phyloP scores from a whole-genome alignment of 371 early-diverging fungal species.

The Batrachochytrium dendrobatidis region DNA sequence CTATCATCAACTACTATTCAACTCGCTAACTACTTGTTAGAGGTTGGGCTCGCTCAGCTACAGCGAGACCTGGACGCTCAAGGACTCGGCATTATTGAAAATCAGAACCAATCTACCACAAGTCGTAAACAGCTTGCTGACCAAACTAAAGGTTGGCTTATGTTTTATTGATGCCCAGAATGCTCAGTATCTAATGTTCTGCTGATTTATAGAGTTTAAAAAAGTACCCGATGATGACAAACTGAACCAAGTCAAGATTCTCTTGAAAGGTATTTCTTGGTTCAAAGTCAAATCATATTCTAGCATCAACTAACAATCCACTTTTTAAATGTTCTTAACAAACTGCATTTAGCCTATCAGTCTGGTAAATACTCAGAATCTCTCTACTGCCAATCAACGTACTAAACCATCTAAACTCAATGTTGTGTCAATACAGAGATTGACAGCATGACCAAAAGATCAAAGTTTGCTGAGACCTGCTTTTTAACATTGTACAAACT shows the following conservation, averaged over 20 bases:
- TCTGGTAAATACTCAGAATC: too few species aligned
- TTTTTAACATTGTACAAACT: conserved; percentile 74
- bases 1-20: too few species aligned
- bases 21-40: conserved; percentile 12
- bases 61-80: conserved; percentile 71
- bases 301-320: too few species aligned
- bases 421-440: conserved; percentile 88
- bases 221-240: conserved; percentile 72
- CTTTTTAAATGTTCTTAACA: too few species aligned
- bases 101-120: conserved; percentile 71
- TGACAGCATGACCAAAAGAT: conserved; percentile 75
- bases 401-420: too few species aligned
- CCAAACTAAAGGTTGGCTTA: conserved; percentile 71
- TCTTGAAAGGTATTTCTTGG: conserved; percentile 53
- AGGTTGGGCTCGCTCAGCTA: conserved; percentile 56
- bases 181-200: neutral
- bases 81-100: conserved; percentile 69
- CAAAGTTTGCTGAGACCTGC: conserved; percentile 74
- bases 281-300: too few species aligned
- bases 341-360: too few species aligned
- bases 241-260: conserved; percentile 57
- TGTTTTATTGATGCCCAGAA: neutral
- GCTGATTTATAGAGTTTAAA: conserved; percentile 60
- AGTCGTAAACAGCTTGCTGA: conserved; percentile 80
- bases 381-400: too few species aligned